Base-by-base conservation (phyloP, 352 stramenopile species). In the Pythium biforme region DNA sequence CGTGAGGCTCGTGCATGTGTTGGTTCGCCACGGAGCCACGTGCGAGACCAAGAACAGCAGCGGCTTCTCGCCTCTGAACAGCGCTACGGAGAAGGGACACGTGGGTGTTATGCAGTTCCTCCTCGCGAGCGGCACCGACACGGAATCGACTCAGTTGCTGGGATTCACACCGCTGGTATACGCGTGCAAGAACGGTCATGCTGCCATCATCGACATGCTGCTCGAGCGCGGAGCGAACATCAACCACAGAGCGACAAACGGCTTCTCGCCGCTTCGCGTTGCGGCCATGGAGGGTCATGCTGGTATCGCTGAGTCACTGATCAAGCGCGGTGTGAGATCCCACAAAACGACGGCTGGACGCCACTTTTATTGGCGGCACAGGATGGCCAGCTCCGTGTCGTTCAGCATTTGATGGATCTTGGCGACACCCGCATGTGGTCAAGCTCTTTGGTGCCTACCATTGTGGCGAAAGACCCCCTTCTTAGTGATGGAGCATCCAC, bases 401-500 rank as follows among this genome's bases (percentile, higher is more conserved):
- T 29, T 3, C 37, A 12, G 6, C 7, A 29, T 8, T 60, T 60
- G 53, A 41, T 60, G 8, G 40, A 51, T 7, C 5, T 43, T 1
- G 53, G 53, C 14, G 27, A 43, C 27, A 11, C 27, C 49, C n/a
- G n/a, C n/a, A n/a, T n/a, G n/a, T n/a, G n/a, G n/a, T n/a, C n/a
- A n/a, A n/a, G n/a, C n/a, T n/a, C n/a, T n/a, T n/a, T n/a, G n/a
- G n/a, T n/a, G 19, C 8, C 45, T 27, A 55, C 1, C n/a, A 25
- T 40, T 3, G 47, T 26, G 2, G 47, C 20, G 17, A 22, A 15
- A 25, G 9, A 17, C 7, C 26, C 57, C 48, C 17, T 50, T 64
- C 23, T 50, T 64, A 23, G 48, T 61, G 1, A 27, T 52, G 25
- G 54, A 61, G 22, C 26, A 61, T 22, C 20, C 43, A 5, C 22